Percentiles rank a stretch among this genome's conserved stretches.
phyloP scores from a whole-genome alignment of 1,284 basidiomycete genomes.

The Xanthoconium separans region DNA sequence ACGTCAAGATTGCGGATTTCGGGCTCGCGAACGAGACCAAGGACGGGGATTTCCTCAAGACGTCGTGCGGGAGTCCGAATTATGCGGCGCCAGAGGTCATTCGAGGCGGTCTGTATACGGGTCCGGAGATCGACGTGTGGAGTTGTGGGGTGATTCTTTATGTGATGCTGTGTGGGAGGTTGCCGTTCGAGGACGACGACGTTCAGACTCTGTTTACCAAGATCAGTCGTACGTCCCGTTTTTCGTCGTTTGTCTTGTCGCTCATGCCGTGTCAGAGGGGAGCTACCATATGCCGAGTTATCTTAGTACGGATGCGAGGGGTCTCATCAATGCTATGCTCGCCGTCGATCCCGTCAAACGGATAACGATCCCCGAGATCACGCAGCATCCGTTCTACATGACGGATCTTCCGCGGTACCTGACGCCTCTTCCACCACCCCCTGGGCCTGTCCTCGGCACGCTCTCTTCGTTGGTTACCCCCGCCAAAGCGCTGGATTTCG shows the following conservation, averaged over 20 bases:
- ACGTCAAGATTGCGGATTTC: constrained; percentile 96
- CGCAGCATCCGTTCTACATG: constrained; percentile 86
- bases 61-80: constrained; percentile 94
- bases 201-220: constrained; percentile 90
- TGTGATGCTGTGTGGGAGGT: constrained; percentile 89
- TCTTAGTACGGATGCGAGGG: constrained; percentile 74
- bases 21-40: constrained; percentile 92
- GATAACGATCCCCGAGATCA: constrained; percentile 88
- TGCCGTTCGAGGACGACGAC: constrained; percentile 95
- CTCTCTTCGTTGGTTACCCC: constrained; percentile 69
- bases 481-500: constrained; percentile 64
- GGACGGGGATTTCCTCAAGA: constrained; percentile 93
- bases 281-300: constrained; percentile 80
- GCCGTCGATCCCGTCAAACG: constrained; percentile 91
- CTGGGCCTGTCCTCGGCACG: constrained; percentile 72
- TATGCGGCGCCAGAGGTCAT: constrained; percentile 97
- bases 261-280: constrained; percentile 57
- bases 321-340: constrained; percentile 84
- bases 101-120: constrained; percentile 87
- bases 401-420: constrained; percentile 86
- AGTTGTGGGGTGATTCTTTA: constrained; percentile 94
- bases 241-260: too few species aligned
- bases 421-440: constrained; percentile 77
- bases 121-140: constrained; percentile 98
- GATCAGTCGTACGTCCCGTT: constrained; percentile 78